Evolutionary conservation across 208 protist genomes (phyloP), one percentile per base, ranked within the genome.

Genomic region (Trypanosoma boissoni): DNA sequence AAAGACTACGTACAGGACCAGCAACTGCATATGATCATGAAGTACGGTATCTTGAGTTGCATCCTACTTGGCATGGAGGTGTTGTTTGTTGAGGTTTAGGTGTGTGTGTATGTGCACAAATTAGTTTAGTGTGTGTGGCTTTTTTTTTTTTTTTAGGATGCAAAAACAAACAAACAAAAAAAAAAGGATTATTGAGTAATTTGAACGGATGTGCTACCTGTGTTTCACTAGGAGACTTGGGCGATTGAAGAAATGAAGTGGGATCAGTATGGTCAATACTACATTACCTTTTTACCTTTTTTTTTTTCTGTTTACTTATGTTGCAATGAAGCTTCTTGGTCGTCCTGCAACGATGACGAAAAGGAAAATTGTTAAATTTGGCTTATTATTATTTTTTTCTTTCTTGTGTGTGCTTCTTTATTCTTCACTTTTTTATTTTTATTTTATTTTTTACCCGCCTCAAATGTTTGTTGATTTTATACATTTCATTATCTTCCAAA

Each of bases 1-100:
- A 92, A 91, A 69, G 88, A 94, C 49, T 94, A 94, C 73, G 84
- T 94, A 63, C 88, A 94, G 73, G 88, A 94, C 49, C 80, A 88
- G 78, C 77, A 88, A 53, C 76, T 92, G 37, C 77, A 88, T 54
- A 70, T 78, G 7, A 88, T 92, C 31, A 86, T 94, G 79, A 80
- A 76, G 45, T 94, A 94, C 61, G 83, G 82, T 34, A 88, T 94
- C 32, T 68, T 92, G 29, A 63, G 66, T 64, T 91, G 79, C 58
- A 79, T 92, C 29, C 74, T 94, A 18, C 69, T 94, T 6, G 76
- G 78, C 7, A 91, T 94, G 82, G 88, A 92, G 51, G 82, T 85
- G 31, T 58, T 92, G 58, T 92, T 94, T 72, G 76, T 94, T 14
- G 86, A 94, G 57, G 79, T 88, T n/a, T 94, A 68, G 75, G 14